Evolutionary conservation across 169 alveolate genomes (phyloP), one percentile per base, ranked within the genome.

Genomic region (Sarcocystis neurona): DNA sequence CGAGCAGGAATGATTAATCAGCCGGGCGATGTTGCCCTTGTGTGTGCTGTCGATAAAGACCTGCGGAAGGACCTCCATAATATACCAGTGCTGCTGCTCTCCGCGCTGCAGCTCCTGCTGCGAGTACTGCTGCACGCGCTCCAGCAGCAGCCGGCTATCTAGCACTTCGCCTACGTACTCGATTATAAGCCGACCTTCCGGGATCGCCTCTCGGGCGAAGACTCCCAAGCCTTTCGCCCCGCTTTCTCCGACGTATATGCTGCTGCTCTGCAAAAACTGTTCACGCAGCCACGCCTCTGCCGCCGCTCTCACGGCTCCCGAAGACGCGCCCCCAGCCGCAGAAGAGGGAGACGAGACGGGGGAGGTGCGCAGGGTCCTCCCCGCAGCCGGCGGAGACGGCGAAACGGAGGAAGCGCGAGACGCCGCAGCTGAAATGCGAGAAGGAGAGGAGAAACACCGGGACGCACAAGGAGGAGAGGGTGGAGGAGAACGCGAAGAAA

Each of bases 1-100:
- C 47, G 97, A 99, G 92, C 99, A 98, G 34, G 99, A 97, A 92
- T 98, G 99, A 94, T 98, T 98, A 20, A 98, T 97, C 92, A 98
- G 97, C 86, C 99, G 92, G 1, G 99, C 98, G 48, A 98, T 93
- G 93, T 97, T 98, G 46, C 99, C 99, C 94, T 96, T 94, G 70
- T 94, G 94, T 63, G 99, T 97, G 72, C 99, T 98, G 92, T 98
- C 99, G 86, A 98, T 98, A 46, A 97, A 97, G 60, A 96, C 98
- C 39, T 95, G 97, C 56, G 94, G 93, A 79, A 94, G 95, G 41
- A 96, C 90, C 92, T 96, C 95, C 96, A 96, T 94, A 37, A 94
- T 89, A 85, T 96, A 96, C 98, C 98, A 96, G 85, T 96, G 97
- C 32, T 72, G 82, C 53, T n/a, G 47, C 82, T 72, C 34, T 5